These are phyloP conservation scores for Argentina anserina DNA, from an alignment of 306 rosid species.

Conservation along the genomic window DNA sequence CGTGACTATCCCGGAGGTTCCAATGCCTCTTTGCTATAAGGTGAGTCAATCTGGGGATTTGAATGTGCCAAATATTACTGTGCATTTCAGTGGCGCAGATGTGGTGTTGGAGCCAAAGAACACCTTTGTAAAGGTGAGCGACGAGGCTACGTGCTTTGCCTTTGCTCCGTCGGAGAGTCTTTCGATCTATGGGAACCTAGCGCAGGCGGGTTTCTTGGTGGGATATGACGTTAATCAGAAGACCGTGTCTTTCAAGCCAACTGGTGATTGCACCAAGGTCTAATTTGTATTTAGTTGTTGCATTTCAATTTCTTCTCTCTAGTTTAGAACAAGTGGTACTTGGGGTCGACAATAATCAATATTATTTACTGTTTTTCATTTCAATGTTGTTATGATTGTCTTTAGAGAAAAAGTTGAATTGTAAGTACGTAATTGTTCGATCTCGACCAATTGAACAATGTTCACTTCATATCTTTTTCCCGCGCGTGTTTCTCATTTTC, in stretches of 20 bases:
- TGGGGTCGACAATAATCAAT: neutral
- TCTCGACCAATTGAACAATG: too few species aligned
- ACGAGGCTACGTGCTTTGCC: constrained; percentile 38
- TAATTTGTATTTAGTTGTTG: neutral
- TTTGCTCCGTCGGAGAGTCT: neutral
- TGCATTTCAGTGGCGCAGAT: constrained; percentile 21
- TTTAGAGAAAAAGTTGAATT: too few species aligned
- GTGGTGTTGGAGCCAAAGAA: neutral
- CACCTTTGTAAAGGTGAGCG: constrained; percentile 25
- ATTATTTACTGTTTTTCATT: neutral
- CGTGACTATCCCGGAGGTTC: neutral
- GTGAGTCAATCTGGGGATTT: neutral
- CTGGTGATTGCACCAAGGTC: constrained; percentile 36
- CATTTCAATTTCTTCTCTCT: neutral
- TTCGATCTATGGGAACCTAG: constrained; percentile 45
- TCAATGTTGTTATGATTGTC: neutral
- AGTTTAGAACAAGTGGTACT: neutral
- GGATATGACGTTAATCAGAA: constrained; percentile 44
- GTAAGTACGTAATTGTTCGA: too few species aligned
- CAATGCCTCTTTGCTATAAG: constrained; percentile 19
- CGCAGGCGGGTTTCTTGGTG: constrained; percentile 42
- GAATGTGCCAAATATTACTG: neutral
- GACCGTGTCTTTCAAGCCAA: constrained; percentile 38
- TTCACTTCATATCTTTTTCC: too few species aligned
- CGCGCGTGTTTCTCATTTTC: too few species aligned